Percentiles rank a stretch among this genome's conserved stretches.
Evolutionary conservation across 768 basidiomycete species (phyloP).

Genomic region (Pleurotus citrinopileatus): DNA sequence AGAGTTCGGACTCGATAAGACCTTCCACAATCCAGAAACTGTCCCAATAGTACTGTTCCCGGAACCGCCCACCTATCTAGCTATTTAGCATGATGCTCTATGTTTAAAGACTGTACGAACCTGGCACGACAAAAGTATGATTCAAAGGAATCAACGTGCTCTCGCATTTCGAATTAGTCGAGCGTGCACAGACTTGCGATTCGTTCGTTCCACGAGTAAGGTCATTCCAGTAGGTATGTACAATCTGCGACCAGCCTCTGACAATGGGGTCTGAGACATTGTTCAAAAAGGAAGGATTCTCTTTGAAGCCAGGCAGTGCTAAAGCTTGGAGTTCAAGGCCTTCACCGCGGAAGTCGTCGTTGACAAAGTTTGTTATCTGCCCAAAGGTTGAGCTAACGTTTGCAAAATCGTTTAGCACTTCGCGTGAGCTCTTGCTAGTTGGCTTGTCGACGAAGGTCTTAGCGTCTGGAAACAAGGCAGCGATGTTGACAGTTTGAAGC

Average conservation of each 20-base stretch:
- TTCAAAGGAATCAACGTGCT: slow-evolving; percentile 88
- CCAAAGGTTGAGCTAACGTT: slow-evolving; percentile 57
- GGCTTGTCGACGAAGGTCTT: slow-evolving; percentile 93
- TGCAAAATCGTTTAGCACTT: slow-evolving; percentile 68
- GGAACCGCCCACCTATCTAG: slow-evolving; percentile 61
- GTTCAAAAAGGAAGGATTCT: slow-evolving; percentile 62
- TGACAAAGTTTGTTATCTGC: slow-evolving; percentile 64
- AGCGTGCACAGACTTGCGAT: slow-evolving; percentile 56
- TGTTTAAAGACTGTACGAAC: slow-evolving; percentile 33
- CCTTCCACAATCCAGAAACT: slow-evolving; percentile 90
- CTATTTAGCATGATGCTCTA: neutral
- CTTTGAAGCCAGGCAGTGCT: slow-evolving; percentile 57
- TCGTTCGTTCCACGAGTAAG: slow-evolving; percentile 76
- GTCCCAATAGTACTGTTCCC: slow-evolving; percentile 74
- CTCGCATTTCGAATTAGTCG: slow-evolving; percentile 57
- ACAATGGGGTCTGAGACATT: slow-evolving; percentile 70
- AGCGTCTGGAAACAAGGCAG: slow-evolving; percentile 69
- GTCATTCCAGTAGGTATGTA: slow-evolving; percentile 82
- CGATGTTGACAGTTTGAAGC: slow-evolving; percentile 84
- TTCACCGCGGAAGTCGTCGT: slow-evolving; percentile 78
- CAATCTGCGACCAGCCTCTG: slow-evolving; percentile 71
- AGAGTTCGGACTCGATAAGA: slow-evolving; percentile 77
- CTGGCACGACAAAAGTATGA: slow-evolving; percentile 88
- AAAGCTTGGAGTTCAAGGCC: slow-evolving; percentile 77
- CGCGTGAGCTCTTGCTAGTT: slow-evolving; percentile 60